phyloP scores from a whole-genome alignment of 169 alveolate species.

The Plasmodium knowlesi region DNA sequence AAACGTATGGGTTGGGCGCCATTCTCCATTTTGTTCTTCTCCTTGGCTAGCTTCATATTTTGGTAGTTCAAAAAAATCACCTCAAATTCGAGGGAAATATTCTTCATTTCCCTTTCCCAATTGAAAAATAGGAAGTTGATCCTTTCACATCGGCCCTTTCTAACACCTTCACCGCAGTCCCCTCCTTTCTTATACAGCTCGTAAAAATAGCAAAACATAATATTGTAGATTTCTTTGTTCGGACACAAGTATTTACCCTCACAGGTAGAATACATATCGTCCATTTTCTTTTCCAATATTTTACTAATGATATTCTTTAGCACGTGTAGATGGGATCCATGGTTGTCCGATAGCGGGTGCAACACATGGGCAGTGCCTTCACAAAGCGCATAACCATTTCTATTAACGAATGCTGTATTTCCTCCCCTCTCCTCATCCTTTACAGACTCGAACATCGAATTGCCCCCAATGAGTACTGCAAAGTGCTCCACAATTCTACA shows the following conservation, averaged over 20 bases:
- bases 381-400: background rate
- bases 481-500: conserved; percentile 37
- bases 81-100: conserved; percentile 43
- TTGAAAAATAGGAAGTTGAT: conserved; percentile 32
- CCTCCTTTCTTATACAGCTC: background rate
- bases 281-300: conserved; percentile 26
- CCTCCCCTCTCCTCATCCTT: too few relatives aligned
- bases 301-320: conserved; percentile 25
- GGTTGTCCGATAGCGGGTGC: background rate
- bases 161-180: background rate
- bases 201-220: conserved; percentile 51
- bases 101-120: conserved; percentile 63
- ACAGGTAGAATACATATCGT: background rate
- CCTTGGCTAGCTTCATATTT: conserved; percentile 9
- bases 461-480: background rate
- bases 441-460: background rate
- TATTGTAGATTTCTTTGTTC: conserved; percentile 23
- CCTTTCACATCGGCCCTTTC: background rate
- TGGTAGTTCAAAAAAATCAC: conserved; percentile 49
- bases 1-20: background rate
- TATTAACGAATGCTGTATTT: background rate
- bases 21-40: background rate
- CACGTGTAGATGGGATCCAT: conserved; percentile 1
- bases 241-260: background rate
- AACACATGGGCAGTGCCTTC: background rate